Evolutionary conservation across 345 rosid species (phyloP).

Genomic region (Lumnitzera littorea): DNA sequence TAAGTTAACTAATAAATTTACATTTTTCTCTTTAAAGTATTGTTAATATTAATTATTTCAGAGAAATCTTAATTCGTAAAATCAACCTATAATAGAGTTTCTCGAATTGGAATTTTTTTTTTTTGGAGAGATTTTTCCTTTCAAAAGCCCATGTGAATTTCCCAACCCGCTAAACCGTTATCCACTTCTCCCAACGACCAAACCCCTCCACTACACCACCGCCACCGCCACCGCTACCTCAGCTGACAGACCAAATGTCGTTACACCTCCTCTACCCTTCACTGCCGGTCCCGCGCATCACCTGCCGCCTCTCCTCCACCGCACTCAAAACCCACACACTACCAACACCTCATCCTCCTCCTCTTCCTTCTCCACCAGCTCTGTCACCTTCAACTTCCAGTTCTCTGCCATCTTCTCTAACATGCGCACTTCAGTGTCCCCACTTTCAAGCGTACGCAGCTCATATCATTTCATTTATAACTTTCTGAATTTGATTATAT

Average conservation of each 20-base stretch:
- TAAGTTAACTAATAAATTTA: too few relatives aligned
- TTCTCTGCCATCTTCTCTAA: slow-evolving; percentile 22
- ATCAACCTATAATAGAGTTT: too few relatives aligned
- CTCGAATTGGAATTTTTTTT: too few relatives aligned
- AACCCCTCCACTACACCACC: slow-evolving; percentile 1
- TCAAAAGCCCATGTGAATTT: too few relatives aligned
- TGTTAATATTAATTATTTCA: too few relatives aligned
- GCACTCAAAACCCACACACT: slow-evolving; percentile 1
- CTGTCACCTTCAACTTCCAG: slow-evolving; percentile 14
- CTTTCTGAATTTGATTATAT: neutral
- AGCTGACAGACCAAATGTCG: slow-evolving; percentile 29
- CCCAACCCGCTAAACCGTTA: too few relatives aligned
- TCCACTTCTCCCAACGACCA: too few relatives aligned
- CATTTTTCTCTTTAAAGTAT: too few relatives aligned
- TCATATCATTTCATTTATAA: neutral
- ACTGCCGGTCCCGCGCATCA: slow-evolving; percentile 31
- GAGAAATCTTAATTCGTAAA: too few relatives aligned
- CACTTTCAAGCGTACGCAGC: slow-evolving; percentile 67
- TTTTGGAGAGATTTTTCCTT: too few relatives aligned
- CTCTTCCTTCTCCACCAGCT: slow-evolving; percentile 9
- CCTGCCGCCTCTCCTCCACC: slow-evolving; percentile 39
- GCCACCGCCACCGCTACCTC: slow-evolving; percentile 10
- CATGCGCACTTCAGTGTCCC: slow-evolving; percentile 72
- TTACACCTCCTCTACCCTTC: slow-evolving; percentile 34
- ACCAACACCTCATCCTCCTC: slow-evolving; percentile 5